A percentile compares a stretch with the other conserved stretches of the same genome.
Evolutionary conservation across 768 basidiomycete species (phyloP).

Genomic region (Lentinula raphanica): DNA sequence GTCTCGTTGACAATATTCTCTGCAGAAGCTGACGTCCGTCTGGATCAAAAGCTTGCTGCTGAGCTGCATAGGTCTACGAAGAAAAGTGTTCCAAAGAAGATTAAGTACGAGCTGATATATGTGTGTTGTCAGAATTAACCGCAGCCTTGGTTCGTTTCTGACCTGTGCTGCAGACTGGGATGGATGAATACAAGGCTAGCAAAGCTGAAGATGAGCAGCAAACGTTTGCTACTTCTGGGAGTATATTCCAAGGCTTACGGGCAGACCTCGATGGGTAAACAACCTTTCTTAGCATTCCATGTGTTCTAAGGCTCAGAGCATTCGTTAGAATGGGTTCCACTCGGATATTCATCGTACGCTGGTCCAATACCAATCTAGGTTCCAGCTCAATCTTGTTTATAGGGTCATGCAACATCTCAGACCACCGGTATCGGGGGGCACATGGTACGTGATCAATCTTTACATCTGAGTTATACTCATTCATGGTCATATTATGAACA

Average conservation of each 20-base stretch:
- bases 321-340: slow-evolving; percentile 53
- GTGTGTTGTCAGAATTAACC: slow-evolving; percentile 32
- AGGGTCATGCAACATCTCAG: slow-evolving; percentile 90
- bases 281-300: background rate
- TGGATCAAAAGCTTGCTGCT: slow-evolving; percentile 58
- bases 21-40: slow-evolving; percentile 56
- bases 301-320: slow-evolving; percentile 2
- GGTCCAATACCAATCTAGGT: background rate
- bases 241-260: slow-evolving; percentile 81
- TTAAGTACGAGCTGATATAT: slow-evolving; percentile 83
- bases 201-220: slow-evolving; percentile 60
- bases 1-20: slow-evolving; percentile 63
- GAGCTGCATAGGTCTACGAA: slow-evolving; percentile 91
- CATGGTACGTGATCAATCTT: slow-evolving; percentile 23
- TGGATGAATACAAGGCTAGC: slow-evolving; percentile 74
- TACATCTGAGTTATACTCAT: too few relatives aligned
- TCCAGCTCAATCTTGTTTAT: slow-evolving; percentile 5
- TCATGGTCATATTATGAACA: slow-evolving; percentile 48
- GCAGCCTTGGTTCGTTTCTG: background rate
- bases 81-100: slow-evolving; percentile 78
- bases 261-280: slow-evolving; percentile 82
- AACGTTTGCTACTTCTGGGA: slow-evolving; percentile 53
- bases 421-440: slow-evolving; percentile 76
- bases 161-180: slow-evolving; percentile 55
- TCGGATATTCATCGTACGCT: slow-evolving; percentile 77